These are phyloP conservation scores for Cyclotella kingstonii DNA, from an alignment of 108 stramenopile species.

Conservation along the genomic window DNA sequence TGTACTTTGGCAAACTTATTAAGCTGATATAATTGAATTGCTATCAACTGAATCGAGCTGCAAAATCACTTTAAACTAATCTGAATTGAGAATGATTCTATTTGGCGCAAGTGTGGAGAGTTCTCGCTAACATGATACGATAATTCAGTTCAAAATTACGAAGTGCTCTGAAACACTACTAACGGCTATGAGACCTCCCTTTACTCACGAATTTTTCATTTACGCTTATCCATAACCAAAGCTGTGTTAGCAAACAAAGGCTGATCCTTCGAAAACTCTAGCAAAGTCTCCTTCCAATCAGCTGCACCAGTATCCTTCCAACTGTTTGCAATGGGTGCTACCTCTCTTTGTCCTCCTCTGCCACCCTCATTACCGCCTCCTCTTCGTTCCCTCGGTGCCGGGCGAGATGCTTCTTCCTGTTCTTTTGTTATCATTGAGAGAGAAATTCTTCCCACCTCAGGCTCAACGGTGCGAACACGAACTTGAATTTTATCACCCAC, in stretches of 20 bases:
- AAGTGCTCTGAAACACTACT: no score
- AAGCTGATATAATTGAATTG: no score
- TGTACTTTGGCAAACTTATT: no score
- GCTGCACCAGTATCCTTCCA: conserved; percentile 58
- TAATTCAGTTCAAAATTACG: no score
- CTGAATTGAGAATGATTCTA: no score
- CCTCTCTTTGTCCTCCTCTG: background rate
- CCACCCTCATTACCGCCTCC: conserved; percentile 31
- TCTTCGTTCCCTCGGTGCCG: conserved; percentile 25
- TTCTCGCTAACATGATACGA: no score
- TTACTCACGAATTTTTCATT: conserved; percentile 31
- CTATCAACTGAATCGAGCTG: no score
- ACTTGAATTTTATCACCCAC: conserved; percentile 82
- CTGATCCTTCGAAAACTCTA: conserved; percentile 49
- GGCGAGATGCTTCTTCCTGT: conserved; percentile 63
- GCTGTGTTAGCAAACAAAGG: conserved; percentile 65
- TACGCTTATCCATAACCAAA: conserved; percentile 58
- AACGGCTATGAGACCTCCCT: no score
- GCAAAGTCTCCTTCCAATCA: conserved; percentile 80
- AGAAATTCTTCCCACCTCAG: conserved; percentile 59
- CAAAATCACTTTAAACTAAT: no score
- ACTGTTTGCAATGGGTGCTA: conserved; percentile 20
- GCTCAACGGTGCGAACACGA: conserved; percentile 70
- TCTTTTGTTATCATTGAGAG: conserved; percentile 83
- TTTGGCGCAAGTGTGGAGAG: no score